Evolutionary conservation across 345 rosid species (phyloP).

Genomic region (Brassica carinata): DNA sequence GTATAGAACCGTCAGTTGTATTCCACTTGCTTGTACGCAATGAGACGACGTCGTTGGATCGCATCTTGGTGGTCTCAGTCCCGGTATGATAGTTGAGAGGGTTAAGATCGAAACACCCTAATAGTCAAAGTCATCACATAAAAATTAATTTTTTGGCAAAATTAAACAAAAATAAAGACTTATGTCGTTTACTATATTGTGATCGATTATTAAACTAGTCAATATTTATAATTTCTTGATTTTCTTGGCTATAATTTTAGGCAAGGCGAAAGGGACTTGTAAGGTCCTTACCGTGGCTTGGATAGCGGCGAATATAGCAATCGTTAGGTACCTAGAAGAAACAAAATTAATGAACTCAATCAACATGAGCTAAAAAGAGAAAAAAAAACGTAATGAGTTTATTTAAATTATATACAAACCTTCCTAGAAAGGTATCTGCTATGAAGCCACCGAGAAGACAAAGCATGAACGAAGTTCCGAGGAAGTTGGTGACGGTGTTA

Average conservation of each 20-base stretch:
- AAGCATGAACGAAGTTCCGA: conserved; percentile 95
- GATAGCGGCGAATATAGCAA: conserved; percentile 79
- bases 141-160: background rate
- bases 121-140: conserved; percentile 3
- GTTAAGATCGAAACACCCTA: conserved; percentile 86
- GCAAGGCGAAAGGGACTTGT: conserved; percentile 13
- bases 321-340: conserved; percentile 69
- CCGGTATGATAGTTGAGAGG: conserved; percentile 78
- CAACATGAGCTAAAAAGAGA: background rate
- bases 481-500: conserved; percentile 84
- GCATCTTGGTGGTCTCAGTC: conserved; percentile 83
- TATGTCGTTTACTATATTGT: conserved; percentile 10
- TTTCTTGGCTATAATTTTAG: conserved; percentile 31
- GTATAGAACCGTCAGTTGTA: conserved; percentile 66
- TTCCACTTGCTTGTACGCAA: conserved; percentile 65
- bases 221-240: background rate
- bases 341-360: conserved; percentile 9
- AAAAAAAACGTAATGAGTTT: background rate
- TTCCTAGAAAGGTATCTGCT: conserved; percentile 94
- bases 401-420: conserved; percentile 42
- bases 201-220: conserved; percentile 10
- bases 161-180: conserved; percentile 4
- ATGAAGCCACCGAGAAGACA: conserved; percentile 91
- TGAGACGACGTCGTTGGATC: conserved; percentile 25
- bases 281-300: conserved; percentile 66